Evolutionary conservation across 2,329 filamentous ascomycete genomes (phyloP).

Genomic region (Trichophyton simii): DNA sequence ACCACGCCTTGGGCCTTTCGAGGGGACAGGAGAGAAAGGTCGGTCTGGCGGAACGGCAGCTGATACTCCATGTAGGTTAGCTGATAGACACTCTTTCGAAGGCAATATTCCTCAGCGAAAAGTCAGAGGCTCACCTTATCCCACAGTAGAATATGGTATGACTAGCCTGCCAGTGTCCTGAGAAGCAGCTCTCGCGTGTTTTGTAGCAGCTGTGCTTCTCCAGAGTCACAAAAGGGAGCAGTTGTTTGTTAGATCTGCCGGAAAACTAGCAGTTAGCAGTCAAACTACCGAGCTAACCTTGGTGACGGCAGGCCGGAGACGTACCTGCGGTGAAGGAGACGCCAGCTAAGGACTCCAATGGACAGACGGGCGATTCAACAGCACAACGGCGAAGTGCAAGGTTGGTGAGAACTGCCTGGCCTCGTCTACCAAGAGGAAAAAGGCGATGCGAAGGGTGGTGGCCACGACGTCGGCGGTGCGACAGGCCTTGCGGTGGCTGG

Average conservation of each 20-base stretch:
- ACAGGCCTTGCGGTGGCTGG: slow-evolving; percentile 2
- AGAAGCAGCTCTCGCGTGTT: not conserved
- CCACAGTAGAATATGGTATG: not conserved
- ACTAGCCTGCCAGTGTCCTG: not conserved
- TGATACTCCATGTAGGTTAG: not conserved
- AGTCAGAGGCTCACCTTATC: not conserved
- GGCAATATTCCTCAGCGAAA: not conserved
- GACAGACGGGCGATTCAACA: not conserved
- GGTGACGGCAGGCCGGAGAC: not conserved
- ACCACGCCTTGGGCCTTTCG: not conserved
- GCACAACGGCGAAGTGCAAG: not conserved
- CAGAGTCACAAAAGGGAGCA: not conserved
- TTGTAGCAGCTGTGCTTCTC: not conserved
- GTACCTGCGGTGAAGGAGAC: not conserved
- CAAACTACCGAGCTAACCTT: not conserved
- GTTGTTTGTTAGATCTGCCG: not conserved
- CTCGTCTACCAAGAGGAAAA: not conserved
- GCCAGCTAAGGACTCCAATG: not conserved
- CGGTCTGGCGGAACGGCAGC: not conserved
- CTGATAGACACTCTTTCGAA: not conserved
- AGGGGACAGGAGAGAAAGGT: not conserved
- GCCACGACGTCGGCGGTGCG: not conserved
- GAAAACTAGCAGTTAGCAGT: not conserved
- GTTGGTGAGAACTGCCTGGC: not conserved
- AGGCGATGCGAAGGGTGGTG: not conserved